phyloP scores from a whole-genome alignment of 805 yeast genomes.

The Tanozyma kutaoensis region DNA sequence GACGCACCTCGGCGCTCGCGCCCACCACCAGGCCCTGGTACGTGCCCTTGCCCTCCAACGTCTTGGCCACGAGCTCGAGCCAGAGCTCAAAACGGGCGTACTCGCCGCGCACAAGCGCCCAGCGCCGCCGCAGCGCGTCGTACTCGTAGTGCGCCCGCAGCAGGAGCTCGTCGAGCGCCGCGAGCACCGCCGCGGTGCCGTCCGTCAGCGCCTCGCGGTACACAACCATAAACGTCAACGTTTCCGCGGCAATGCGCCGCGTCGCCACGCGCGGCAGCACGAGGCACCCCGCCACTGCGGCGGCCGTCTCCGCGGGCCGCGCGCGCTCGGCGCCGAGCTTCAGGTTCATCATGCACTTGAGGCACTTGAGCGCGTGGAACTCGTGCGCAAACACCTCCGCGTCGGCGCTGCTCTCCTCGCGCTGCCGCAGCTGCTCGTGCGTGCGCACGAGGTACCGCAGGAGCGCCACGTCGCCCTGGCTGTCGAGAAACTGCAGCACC shows the following conservation, averaged over 20 bases:
- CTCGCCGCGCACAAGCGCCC: slow-evolving; percentile 19
- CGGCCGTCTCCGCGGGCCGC: slow-evolving; percentile 29
- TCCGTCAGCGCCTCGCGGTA: slow-evolving; percentile 14
- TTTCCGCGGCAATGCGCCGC: slow-evolving; percentile 68
- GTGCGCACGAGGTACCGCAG: slow-evolving; percentile 41
- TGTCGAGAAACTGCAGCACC: slow-evolving; percentile 58
- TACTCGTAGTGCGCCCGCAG: neutral
- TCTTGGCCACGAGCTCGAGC: slow-evolving; percentile 51
- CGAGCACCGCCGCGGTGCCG: slow-evolving; percentile 41
- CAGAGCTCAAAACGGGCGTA: slow-evolving; percentile 54
- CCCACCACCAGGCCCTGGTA: slow-evolving; percentile 82
- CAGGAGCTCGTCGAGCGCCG: slow-evolving; percentile 34
- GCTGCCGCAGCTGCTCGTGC: slow-evolving; percentile 29
- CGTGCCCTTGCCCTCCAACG: slow-evolving; percentile 76
- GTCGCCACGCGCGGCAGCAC: slow-evolving; percentile 66
- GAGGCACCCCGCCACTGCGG: slow-evolving; percentile 59
- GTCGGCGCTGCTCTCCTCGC: slow-evolving; percentile 19
- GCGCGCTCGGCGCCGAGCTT: slow-evolving; percentile 50
- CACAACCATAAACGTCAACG: slow-evolving; percentile 37
- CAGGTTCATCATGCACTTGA: slow-evolving; percentile 54
- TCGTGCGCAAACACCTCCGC: slow-evolving; percentile 56
- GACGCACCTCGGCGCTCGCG: slow-evolving; percentile 68
- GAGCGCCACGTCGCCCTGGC: slow-evolving; percentile 73
- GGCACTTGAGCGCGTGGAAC: slow-evolving; percentile 60
- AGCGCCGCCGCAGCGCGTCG: slow-evolving; percentile 19